Percentiles rank a stretch among this genome's conserved stretches.
Evolutionary conservation across 129 eudicot species (phyloP).

Genomic region (Artemisia tridentata): DNA sequence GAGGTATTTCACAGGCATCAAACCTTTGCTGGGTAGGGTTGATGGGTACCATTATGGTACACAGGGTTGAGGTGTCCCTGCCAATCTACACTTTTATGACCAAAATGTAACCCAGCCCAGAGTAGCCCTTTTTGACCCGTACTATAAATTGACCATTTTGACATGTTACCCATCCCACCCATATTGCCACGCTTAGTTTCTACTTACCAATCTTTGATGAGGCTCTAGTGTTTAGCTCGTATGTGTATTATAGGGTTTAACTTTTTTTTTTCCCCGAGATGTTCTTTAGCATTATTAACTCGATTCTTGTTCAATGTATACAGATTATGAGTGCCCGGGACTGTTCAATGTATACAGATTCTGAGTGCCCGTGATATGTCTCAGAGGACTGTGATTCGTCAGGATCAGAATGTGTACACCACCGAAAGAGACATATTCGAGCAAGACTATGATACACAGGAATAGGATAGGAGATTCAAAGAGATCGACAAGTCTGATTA

Average conservation of each 20-base stretch:
- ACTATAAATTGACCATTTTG: background rate
- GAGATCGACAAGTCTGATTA: conserved; percentile 61
- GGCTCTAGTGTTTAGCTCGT: background rate
- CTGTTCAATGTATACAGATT: conserved; percentile 47
- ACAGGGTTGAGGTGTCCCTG: too few species aligned
- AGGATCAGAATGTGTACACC: conserved; percentile 79
- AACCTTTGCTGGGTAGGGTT: too few species aligned
- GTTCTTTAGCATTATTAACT: conserved; percentile 1
- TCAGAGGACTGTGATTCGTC: conserved; percentile 69
- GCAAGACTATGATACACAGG: conserved; percentile 66
- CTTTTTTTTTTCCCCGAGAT: background rate
- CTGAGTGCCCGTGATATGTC: conserved; percentile 95
- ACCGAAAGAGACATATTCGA: conserved; percentile 71
- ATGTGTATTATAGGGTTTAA: background rate
- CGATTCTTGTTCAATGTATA: background rate
- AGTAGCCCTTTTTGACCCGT: background rate
- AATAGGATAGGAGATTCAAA: conserved; percentile 77
- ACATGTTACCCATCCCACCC: background rate
- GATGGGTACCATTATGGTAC: too few species aligned
- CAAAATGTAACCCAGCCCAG: background rate
- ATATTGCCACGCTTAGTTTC: background rate
- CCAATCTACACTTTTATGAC: too few species aligned
- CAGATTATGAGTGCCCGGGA: too few species aligned
- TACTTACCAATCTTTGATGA: background rate
- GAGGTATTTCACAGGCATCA: too few species aligned